Evolutionary conservation across 2,329 filamentous ascomycete species (phyloP).

Genomic region (Nemania sp.): DNA sequence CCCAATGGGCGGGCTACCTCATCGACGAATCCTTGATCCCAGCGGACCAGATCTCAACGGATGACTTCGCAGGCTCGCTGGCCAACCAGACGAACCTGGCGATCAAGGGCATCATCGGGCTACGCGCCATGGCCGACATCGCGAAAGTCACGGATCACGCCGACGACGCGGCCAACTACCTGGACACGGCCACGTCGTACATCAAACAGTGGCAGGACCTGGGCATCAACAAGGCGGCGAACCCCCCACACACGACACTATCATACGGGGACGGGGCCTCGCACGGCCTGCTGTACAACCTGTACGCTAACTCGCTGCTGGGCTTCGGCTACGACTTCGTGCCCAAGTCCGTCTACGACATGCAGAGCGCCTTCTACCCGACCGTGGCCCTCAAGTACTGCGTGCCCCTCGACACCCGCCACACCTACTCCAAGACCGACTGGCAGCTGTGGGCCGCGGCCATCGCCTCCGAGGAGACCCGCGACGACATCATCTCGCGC

Average conservation of each 20-base stretch:
- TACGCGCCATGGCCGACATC: constrained; percentile 78
- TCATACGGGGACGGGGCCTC: constrained; percentile 69
- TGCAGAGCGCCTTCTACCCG: constrained; percentile 78
- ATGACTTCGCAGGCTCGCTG: constrained; percentile 81
- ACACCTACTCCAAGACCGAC: constrained; percentile 83
- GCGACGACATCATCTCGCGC: constrained; percentile 67
- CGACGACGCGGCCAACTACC: constrained; percentile 62
- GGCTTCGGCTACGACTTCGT: constrained; percentile 70
- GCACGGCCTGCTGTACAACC: constrained; percentile 72
- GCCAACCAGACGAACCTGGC: constrained; percentile 82
- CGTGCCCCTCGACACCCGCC: constrained; percentile 80
- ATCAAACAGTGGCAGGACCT: constrained; percentile 72
- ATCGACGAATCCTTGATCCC: constrained; percentile 77
- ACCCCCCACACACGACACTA: constrained; percentile 70
- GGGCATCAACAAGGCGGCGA: constrained; percentile 69
- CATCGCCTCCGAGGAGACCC: constrained; percentile 64
- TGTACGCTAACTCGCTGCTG: constrained; percentile 79
- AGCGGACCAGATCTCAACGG: constrained; percentile 77
- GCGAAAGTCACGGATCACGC: constrained; percentile 63
- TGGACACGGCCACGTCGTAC: constrained; percentile 67
- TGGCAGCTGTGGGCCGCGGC: constrained; percentile 89
- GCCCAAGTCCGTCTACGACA: constrained; percentile 73
- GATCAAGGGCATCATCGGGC: constrained; percentile 81
- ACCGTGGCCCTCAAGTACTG: constrained; percentile 74
- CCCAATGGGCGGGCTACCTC: constrained; percentile 79